Conservation (phyloP, 225 moss, liverwort and hornwort genomes). For the Sphagnum tenellum region DNA sequence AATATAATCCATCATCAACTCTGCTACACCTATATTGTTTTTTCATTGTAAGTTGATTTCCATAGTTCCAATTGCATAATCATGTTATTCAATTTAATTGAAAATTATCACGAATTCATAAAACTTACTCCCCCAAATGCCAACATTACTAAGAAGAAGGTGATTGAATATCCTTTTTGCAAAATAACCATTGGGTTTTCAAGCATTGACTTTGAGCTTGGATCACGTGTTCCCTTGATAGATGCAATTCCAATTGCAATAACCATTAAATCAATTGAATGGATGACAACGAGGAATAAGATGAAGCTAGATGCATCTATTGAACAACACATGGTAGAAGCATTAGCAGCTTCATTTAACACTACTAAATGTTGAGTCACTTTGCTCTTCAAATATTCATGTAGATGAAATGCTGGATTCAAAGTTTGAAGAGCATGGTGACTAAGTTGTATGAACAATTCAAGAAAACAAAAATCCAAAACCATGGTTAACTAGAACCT, state of each 20-base stretch:
- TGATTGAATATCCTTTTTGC: constrained; percentile 91
- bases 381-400: no score
- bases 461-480: no score
- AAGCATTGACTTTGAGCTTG: constrained; percentile 58
- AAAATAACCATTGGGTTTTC: constrained; percentile 96
- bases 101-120: no score
- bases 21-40: no score
- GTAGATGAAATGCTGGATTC: no score
- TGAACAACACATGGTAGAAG: constrained; percentile 6
- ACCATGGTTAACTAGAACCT: no score
- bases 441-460: no score
- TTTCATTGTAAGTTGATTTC: not conserved
- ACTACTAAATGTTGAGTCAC: no score
- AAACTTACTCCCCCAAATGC: constrained; percentile 85
- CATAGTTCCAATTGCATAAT: not conserved
- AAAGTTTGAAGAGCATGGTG: no score
- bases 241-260: constrained; percentile 89
- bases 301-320: constrained; percentile 98
- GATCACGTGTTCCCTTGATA: constrained; percentile 85
- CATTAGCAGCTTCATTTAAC: no score
- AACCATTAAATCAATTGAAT: constrained; percentile 91
- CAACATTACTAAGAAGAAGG: constrained; percentile 78
- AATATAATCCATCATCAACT: no score
- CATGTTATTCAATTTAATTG: no score
- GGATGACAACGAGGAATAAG: constrained; percentile 93